These are phyloP conservation scores for Kokia cookei DNA, from an alignment of 441 rosid species.

Conservation along the genomic window DNA sequence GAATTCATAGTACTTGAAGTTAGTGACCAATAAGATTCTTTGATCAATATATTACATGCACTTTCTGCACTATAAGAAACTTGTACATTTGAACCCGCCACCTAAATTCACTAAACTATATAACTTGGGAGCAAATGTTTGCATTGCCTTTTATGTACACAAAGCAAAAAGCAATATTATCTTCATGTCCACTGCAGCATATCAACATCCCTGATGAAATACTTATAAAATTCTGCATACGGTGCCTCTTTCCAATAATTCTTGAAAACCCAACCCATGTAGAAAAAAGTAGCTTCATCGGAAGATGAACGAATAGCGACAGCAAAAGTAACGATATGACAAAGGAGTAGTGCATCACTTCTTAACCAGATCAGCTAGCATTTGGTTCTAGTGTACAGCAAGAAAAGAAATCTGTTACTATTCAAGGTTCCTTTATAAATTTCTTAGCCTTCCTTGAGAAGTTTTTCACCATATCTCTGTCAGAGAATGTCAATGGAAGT, in stretches of 20 bases:
- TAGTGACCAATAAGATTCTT: background rate
- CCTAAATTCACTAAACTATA: background rate
- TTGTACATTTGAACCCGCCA: background rate
- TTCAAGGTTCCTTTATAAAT: slow-evolving; percentile 29
- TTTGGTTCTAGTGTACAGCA: background rate
- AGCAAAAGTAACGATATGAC: background rate
- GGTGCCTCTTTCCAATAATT: background rate
- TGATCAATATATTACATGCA: background rate
- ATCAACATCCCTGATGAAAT: background rate
- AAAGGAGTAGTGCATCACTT: background rate
- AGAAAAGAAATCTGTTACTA: background rate
- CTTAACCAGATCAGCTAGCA: background rate
- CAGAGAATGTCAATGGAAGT: slow-evolving; percentile 81
- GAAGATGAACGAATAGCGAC: background rate
- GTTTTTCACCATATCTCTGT: slow-evolving; percentile 33
- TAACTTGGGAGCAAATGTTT: background rate
- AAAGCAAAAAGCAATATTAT: background rate
- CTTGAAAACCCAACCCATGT: background rate
- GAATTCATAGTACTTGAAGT: background rate
- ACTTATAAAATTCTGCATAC: background rate
- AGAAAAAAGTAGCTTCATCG: background rate
- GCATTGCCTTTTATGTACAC: background rate
- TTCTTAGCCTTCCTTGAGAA: slow-evolving; percentile 62
- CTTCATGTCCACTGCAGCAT: background rate
- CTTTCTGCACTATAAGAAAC: background rate